Evolutionary conservation across 345 rosid species (phyloP), one percentile per base, ranked within the genome.

Genomic region (Ceriops zippeliana): DNA sequence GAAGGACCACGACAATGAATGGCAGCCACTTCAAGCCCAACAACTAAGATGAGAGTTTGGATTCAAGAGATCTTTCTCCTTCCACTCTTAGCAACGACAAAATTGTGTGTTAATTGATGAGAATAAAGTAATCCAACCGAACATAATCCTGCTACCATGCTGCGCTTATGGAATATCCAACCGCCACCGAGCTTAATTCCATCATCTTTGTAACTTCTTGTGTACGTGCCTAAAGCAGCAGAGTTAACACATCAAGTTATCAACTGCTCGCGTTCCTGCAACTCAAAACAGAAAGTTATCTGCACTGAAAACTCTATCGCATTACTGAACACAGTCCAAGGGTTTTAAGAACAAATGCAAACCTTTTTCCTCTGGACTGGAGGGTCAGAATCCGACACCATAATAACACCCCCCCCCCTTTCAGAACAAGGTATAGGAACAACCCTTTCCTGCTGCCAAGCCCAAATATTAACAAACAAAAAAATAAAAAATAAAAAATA

Each of bases 181-280:
- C 86, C 96, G 58, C 68, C 85, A 53, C 90, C 96, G 62, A 91
- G 83, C 74, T 91, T 96, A 65, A 76, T 63, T 75, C 97, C 96
- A 90, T 90, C 90, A 86, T 85, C 70, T 83, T 81, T 68, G 83
- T 73, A 65, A 88, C 93, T 61, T 91, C 96, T 63, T 24, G 24
- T 85, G 78, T 53, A 91, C 92, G 98, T 95, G 70, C 69, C 52
- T 81, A 46, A 20, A 34, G 32, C 19, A 65, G 19, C 49, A 26
- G 63, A 27, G 66, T 53, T 63, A 62, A 71, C 28, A 58, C 5
- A 38, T 13, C 42, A 19, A 38, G 47, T 38, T 38, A 38, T 11
- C 2, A 38, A 52, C 27, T 21, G 32, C 22, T 10, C 58, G 21
- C 51, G 20, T 59, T 54, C 37, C 52, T 66, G 66, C 60, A 38